Percentiles rank a stretch among this genome's conserved stretches.
These are phyloP conservation scores for Fistulifera pelliculosa DNA, from an alignment of 108 stramenopile genomes.

Conservation along the genomic window DNA sequence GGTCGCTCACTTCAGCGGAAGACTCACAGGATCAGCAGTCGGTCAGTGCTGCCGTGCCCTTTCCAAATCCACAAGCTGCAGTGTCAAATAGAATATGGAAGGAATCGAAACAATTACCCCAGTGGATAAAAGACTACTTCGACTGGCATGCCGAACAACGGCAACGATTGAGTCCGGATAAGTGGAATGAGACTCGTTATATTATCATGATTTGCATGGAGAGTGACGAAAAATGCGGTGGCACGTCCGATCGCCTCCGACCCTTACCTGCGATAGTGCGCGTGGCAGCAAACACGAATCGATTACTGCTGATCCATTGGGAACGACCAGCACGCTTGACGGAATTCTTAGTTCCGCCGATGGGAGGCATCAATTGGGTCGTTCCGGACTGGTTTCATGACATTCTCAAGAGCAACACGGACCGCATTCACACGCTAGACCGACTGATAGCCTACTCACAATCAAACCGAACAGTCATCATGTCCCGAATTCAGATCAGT, in stretches of 20 bases:
- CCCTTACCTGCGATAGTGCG: conserved; percentile 28
- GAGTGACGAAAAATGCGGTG: conserved; percentile 29
- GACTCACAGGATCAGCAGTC: background rate
- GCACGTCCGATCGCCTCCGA: conserved; percentile 39
- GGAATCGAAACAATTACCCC: conserved; percentile 12
- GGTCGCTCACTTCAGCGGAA: background rate
- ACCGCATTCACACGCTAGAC: background rate
- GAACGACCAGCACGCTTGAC: conserved; percentile 31
- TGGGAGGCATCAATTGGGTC: conserved; percentile 38
- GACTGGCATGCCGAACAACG: conserved; percentile 27
- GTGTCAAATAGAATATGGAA: conserved; percentile 3
- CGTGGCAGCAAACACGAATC: conserved; percentile 22
- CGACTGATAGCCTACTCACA: background rate
- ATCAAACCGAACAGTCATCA: background rate
- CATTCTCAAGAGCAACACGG: background rate
- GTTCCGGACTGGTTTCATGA: conserved; percentile 21
- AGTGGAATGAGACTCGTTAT: conserved; percentile 20
- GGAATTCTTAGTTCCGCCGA: conserved; percentile 36
- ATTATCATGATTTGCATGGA: conserved; percentile 31
- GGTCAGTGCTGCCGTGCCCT: background rate
- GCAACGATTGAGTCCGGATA: background rate
- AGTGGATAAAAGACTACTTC: conserved; percentile 31
- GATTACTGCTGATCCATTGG: conserved; percentile 37
- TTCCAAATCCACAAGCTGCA: background rate
- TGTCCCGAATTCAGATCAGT: conserved; percentile 3